Base-by-base conservation (phyloP, 129 eudicot genomes). In the Pittosporum tobira region DNA sequence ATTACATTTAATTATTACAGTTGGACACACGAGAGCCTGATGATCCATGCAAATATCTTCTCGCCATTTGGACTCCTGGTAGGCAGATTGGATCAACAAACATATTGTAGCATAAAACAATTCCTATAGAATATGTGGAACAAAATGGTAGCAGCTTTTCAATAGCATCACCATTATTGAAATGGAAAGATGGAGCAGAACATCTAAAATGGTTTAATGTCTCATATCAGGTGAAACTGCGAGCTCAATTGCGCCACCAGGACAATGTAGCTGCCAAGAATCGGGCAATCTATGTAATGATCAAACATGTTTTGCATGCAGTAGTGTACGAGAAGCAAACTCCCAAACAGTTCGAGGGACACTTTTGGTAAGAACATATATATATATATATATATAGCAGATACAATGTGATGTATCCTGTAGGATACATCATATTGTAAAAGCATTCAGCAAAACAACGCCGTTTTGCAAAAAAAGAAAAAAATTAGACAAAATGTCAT, bases 21-120 rank as follows among this genome's bases (percentile, higher is more conserved):
- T 47, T 79, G 75, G 94, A 84, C 38, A 71, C 51, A 55, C 74
- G 96, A 59, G 99, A 93, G 69, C 85, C 78, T 45, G 99, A 93
- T 79, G 99, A 93, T 73, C 99, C 99, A 51, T 78, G 78, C 68
- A 57, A 87, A 5, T 93, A 93, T 77, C 94, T 93, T 46, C 88
- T 93, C 20, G 96, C 99, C 31, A 93, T 93, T 31, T 88, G 96
- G 96, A 83, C 94, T 59, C 96, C 96, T 3, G 96, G 96, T 83
- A 78, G 65, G 78, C n/a, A 56, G 36, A 54, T 9, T 43, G 42
- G 21, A 27, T 45, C 16, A 26, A 59, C 36, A 59, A 23, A 43
- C 9, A 8, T 36, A 53, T 46, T 16, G 48, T 61, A 25, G 22
- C 4, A 28, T 40, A 3, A 43, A 51, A 52, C 43, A 45, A 26